phyloP scores from a whole-genome alignment of 2,329 filamentous ascomycete species.

The Epichloe festucae region DNA sequence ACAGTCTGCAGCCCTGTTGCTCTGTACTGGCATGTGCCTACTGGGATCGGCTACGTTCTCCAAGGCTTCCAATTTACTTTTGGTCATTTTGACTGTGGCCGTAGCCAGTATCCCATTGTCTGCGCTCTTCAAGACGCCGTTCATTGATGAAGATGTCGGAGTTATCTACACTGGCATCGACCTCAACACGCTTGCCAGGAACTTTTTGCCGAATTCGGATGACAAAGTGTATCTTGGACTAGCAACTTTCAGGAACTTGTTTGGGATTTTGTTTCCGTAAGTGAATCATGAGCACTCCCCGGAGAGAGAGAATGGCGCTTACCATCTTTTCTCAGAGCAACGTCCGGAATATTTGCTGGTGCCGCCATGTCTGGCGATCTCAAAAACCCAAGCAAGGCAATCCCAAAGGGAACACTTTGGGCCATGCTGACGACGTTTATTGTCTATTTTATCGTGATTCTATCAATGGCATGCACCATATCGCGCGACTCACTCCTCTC shows the following conservation, averaged over 20 bases:
- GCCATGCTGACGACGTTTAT: constrained; percentile 65
- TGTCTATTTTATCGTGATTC: constrained; percentile 61
- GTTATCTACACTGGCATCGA: constrained; percentile 72
- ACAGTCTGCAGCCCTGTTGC: constrained; percentile 54
- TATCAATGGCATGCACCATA: constrained; percentile 66
- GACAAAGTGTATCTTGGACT: constrained; percentile 48
- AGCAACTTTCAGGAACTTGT: constrained; percentile 67
- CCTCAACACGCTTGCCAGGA: constrained; percentile 55
- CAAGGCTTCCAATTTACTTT: constrained; percentile 63
- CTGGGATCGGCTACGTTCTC: constrained; percentile 71
- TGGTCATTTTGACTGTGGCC: constrained; percentile 57
- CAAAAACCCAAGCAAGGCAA: constrained; percentile 69
- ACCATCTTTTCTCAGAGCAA: constrained; percentile 22
- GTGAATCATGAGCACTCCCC: constrained; percentile 2
- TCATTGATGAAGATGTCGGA: constrained; percentile 45
- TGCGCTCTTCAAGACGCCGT: constrained; percentile 54
- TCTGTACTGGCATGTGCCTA: constrained; percentile 65
- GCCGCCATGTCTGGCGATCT: constrained; percentile 87
- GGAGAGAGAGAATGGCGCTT: constrained; percentile 13
- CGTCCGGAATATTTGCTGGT: constrained; percentile 50
- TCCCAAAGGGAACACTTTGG: constrained; percentile 71
- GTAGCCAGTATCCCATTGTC: constrained; percentile 75
- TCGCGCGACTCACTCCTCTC: constrained; percentile 60
- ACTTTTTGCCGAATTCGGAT: constrained; percentile 57
- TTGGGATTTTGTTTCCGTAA: constrained; percentile 70